Percentiles rank a stretch among this genome's conserved stretches.
Evolutionary conservation across 2,329 filamentous ascomycete genomes (phyloP).

Genomic region (Rhynchosporium graminicola): DNA sequence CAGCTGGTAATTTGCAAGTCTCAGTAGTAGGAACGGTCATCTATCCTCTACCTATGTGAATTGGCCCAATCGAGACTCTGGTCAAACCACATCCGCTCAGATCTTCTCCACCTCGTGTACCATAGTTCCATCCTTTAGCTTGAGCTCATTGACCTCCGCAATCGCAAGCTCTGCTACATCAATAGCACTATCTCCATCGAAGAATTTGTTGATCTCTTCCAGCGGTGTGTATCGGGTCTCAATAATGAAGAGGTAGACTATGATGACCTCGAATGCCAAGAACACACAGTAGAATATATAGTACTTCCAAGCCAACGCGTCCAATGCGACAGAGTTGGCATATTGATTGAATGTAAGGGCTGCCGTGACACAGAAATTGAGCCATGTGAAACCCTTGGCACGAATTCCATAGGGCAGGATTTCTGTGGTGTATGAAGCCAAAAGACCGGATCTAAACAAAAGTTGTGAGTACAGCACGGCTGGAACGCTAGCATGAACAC

Average conservation of each 20-base stretch:
- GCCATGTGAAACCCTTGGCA: constrained; percentile 27
- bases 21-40: too few species aligned
- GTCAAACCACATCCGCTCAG: neutral
- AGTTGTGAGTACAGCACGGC: constrained; percentile 49
- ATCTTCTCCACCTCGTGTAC: constrained; percentile 6
- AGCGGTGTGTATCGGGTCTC: constrained; percentile 47
- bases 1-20: neutral
- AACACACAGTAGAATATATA: constrained; percentile 45
- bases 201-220: constrained; percentile 47
- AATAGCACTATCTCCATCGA: constrained; percentile 45
- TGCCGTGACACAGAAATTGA: constrained; percentile 22
- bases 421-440: constrained; percentile 56
- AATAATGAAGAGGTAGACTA: constrained; percentile 39
- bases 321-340: constrained; percentile 45
- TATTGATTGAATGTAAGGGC: constrained; percentile 36
- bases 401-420: constrained; percentile 60
- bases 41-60: too few species aligned
- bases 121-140: neutral
- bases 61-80: too few species aligned
- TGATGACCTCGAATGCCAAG: constrained; percentile 32
- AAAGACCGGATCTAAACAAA: constrained; percentile 51
- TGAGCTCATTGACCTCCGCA: constrained; percentile 12
- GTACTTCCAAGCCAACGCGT: constrained; percentile 44
- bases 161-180: constrained; percentile 15
- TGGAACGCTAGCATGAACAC: constrained; percentile 49